A percentile compares a stretch with the other conserved stretches of the same genome.
Evolutionary conservation across 805 yeast genomes (phyloP).

Genomic region (Zygoascus biomembranicola): DNA sequence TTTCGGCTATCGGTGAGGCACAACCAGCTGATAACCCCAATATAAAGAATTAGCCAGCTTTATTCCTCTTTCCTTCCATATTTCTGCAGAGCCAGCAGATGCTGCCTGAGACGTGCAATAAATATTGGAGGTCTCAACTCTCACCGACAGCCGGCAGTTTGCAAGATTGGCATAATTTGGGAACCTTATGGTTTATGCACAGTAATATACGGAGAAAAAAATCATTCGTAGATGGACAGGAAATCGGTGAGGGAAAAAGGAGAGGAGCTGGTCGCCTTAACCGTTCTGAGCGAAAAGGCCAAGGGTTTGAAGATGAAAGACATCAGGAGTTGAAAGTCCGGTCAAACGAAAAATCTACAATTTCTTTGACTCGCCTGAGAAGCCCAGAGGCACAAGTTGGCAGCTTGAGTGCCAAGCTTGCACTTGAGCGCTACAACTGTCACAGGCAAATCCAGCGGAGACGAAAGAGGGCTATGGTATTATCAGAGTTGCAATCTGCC

Average conservation of each 20-base stretch:
- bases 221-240: not conserved
- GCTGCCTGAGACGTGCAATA: not conserved
- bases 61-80: no score
- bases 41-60: no score
- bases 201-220: not conserved
- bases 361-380: not conserved
- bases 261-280: not conserved
- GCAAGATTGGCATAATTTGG: not conserved
- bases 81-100: not conserved
- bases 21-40: not conserved
- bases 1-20: not conserved
- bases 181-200: not conserved
- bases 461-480: not conserved
- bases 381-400: not conserved
- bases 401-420: not conserved
- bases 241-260: not conserved
- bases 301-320: not conserved
- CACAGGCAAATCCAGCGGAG: not conserved
- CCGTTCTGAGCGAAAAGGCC: no score
- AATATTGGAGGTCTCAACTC: not conserved
- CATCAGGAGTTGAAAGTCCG: not conserved
- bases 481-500: not conserved
- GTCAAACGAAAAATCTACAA: not conserved
- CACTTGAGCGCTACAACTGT: not conserved
- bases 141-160: not conserved